These are phyloP conservation scores for Turnera subulata DNA, from an alignment of 345 rosid genomes.

Conservation along the genomic window DNA sequence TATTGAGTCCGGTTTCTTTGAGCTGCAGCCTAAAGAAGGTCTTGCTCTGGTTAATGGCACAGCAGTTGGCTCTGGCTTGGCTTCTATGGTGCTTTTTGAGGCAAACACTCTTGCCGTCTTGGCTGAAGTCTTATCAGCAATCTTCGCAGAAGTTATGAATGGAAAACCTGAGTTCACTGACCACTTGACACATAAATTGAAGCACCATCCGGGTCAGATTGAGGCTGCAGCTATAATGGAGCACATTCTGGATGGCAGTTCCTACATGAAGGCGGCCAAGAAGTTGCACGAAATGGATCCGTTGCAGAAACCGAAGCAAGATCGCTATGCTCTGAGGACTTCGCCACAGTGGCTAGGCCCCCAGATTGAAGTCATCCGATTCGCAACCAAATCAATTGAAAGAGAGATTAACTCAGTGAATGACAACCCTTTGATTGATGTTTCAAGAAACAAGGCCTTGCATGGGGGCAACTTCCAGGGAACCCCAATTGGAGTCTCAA, in stretches of 20 bases:
- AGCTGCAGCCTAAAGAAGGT: slow-evolving; percentile 29
- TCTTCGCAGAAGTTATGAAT: slow-evolving; percentile 25
- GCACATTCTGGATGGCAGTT: slow-evolving; percentile 21
- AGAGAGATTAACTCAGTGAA: too few species aligned
- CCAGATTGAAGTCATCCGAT: too few species aligned
- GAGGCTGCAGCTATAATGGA: slow-evolving; percentile 31
- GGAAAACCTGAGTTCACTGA: slow-evolving; percentile 28
- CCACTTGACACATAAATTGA: slow-evolving; percentile 24
- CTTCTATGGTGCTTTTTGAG: slow-evolving; percentile 2
- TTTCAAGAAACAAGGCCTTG: too few species aligned
- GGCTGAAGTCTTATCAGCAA: slow-evolving; percentile 17
- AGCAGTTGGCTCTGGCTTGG: slow-evolving; percentile 26
- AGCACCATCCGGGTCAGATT: slow-evolving; percentile 28
- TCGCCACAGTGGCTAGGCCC: too few species aligned
- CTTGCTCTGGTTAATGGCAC: slow-evolving; percentile 29
- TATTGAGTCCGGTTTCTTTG: slow-evolving; percentile 18
- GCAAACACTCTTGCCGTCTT: slow-evolving; percentile 20
- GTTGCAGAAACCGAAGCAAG: slow-evolving; percentile 26
- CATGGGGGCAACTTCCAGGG: too few species aligned
- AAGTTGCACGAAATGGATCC: slow-evolving; percentile 21
- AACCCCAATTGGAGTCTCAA: too few species aligned
- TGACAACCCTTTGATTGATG: too few species aligned
- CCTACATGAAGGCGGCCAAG: slow-evolving; percentile 19
- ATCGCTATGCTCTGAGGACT: slow-evolving; percentile 22
- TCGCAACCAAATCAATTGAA: too few species aligned